Percentiles rank a stretch among this genome's conserved stretches.
These are phyloP conservation scores for Boletellus sp. DNA, from an alignment of 768 basidiomycete genomes.

Conservation along the genomic window DNA sequence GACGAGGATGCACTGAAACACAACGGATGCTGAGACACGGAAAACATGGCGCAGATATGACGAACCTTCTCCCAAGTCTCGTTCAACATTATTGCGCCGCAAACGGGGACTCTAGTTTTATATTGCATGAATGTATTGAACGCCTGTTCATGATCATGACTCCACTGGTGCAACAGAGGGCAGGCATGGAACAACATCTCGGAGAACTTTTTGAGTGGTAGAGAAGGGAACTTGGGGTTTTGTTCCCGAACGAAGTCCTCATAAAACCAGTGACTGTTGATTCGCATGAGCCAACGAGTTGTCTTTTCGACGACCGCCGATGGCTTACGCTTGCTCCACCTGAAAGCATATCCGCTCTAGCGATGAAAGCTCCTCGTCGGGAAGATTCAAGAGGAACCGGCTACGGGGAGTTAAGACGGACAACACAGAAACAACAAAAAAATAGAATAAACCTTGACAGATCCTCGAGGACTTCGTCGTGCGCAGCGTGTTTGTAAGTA, in stretches of 20 bases:
- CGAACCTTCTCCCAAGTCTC: conserved; percentile 87
- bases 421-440: conserved; percentile 4
- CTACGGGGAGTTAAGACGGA: conserved; percentile 38
- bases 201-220: conserved; percentile 90
- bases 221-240: conserved; percentile 80
- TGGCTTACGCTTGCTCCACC: conserved; percentile 93
- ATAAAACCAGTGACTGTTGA: conserved; percentile 94
- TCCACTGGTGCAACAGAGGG: conserved; percentile 79
- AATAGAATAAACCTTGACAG: conserved; percentile 63
- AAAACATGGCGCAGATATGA: conserved; percentile 2
- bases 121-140: conserved; percentile 93
- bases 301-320: conserved; percentile 5
- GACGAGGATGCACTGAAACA: conserved; percentile 82
- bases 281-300: conserved; percentile 11
- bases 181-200: conserved; percentile 85
- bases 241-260: conserved; percentile 97
- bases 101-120: conserved; percentile 95
- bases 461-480: conserved; percentile 88
- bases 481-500: conserved; percentile 67
- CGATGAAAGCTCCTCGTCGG: conserved; percentile 85
- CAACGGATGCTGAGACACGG: conserved; percentile 11
- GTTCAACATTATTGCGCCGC: conserved; percentile 95
- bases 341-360: conserved; percentile 96
- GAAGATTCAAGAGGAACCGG: conserved; percentile 95
- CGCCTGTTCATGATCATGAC: conserved; percentile 78